phyloP scores from a whole-genome alignment of 371 early-diverging fungal species.

The Nematocida displodere region DNA sequence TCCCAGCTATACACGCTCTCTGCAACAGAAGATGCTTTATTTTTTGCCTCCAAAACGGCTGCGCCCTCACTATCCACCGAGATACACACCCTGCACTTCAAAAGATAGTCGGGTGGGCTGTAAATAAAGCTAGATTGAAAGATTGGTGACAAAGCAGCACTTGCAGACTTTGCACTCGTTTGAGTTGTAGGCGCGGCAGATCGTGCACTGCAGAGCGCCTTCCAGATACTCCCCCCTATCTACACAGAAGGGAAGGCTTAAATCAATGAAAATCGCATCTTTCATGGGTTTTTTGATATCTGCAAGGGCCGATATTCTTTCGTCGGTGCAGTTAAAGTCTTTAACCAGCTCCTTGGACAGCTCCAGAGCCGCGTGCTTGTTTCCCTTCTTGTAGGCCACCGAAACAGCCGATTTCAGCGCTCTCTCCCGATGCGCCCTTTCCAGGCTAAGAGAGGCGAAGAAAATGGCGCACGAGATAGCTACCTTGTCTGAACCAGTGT shows the following conservation, averaged over 20 bases:
- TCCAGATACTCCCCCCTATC: conserved; percentile 36
- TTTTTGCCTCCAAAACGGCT: background rate
- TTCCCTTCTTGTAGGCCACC: conserved; percentile 57
- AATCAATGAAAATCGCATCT: conserved; percentile 28
- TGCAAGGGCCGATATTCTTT: conserved; percentile 9
- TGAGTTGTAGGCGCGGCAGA: conserved; percentile 35
- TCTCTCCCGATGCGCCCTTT: conserved; percentile 38
- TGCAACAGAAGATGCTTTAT: background rate
- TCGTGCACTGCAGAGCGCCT: conserved; percentile 12
- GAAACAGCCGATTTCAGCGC: conserved; percentile 30
- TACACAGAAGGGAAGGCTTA: conserved; percentile 46
- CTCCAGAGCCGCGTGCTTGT: conserved; percentile 53
- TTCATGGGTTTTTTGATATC: background rate
- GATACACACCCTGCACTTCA: conserved; percentile 2
- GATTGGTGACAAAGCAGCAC: conserved; percentile 48
- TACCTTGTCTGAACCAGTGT: conserved; percentile 31
- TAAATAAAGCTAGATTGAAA: no score
- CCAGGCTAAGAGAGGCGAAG: conserved; percentile 49
- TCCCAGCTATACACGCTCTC: conserved; percentile 20
- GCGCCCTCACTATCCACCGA: background rate
- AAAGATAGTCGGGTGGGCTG: no score
- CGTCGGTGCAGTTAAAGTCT: conserved; percentile 3
- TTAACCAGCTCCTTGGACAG: conserved; percentile 39
- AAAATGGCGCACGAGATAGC: conserved; percentile 52
- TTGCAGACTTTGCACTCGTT: conserved; percentile 5